phyloP scores from a whole-genome alignment of 805 yeast genomes.

The Candida insectorum region DNA sequence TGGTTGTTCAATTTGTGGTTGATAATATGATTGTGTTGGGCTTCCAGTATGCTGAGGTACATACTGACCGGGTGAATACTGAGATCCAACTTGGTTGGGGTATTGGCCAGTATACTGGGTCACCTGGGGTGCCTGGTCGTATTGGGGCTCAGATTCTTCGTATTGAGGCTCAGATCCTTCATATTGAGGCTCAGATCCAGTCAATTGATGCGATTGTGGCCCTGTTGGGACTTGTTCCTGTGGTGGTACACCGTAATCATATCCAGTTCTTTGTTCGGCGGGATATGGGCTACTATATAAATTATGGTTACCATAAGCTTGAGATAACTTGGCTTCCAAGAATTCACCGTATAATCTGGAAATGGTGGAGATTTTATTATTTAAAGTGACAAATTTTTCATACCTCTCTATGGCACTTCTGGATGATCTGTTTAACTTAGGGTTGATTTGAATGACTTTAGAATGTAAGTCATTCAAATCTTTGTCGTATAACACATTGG shows the following conservation, averaged over 20 bases:
- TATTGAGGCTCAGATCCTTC: background rate
- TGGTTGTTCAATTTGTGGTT: too few relatives aligned
- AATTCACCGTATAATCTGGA: constrained; percentile 73
- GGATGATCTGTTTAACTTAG: constrained; percentile 63
- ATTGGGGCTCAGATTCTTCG: background rate
- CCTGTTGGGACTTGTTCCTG: background rate
- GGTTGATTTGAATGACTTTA: constrained; percentile 58
- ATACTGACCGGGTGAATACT: background rate
- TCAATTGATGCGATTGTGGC: background rate
- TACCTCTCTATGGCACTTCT: constrained; percentile 57
- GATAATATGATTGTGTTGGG: too few relatives aligned
- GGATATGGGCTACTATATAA: constrained; percentile 8
- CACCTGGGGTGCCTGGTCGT: background rate
- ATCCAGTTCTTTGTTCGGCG: constrained; percentile 1
- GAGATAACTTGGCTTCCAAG: constrained; percentile 49
- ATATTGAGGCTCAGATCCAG: background rate
- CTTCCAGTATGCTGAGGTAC: background rate
- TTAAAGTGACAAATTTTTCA: constrained; percentile 67
- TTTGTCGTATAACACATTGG: constrained; percentile 41
- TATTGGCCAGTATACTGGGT: background rate
- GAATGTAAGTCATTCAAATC: constrained; percentile 56
- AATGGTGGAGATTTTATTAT: constrained; percentile 73
- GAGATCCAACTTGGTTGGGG: background rate
- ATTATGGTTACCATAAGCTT: constrained; percentile 33
- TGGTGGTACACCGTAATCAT: background rate